Evolutionary conservation across 2,329 filamentous ascomycete species (phyloP), one percentile per base, ranked within the genome.

Genomic region (Colletotrichum simmondsii): DNA sequence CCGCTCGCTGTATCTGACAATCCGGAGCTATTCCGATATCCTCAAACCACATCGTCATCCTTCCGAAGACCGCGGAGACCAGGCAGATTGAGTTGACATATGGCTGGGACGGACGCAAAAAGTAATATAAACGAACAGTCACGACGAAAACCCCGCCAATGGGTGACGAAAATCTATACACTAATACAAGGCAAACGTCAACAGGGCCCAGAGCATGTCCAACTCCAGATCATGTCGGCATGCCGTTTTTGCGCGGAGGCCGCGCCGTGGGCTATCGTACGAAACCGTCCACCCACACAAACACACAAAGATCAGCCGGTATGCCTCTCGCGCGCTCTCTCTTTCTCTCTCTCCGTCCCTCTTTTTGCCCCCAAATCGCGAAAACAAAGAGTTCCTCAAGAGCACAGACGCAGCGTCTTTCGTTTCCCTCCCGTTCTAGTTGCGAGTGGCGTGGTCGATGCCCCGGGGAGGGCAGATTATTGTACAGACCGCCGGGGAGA

Each of bases 141-240:
- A 64, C 58, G 16, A n/a, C 49, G 3, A n/a, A 26, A 30, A 3
- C 19, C 37, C 12, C 28, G 4, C 11, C 37, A 28, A 16, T 32
- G 42, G 52, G 57, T 56, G 56, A 73, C 57, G 58, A 61, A 59
- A 67, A 75, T 83, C 79, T 83, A 81, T 82, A 82, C 80, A 83
- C 78, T 81, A 79, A 75, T 82, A 81, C 80, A 82, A 77, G 76
- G 75, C 71, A 68, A 64, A 26, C n/a, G 35, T 8, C 5, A 24
- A 54, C 72, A 35, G 69, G 53, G 58, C 32, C 64, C 68, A 62
- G 46, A 59, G 57, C 57, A 58, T 62, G 57, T 42, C 64, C 46
- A 24, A 74, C 49, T 70, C 64, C 65, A 56, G 70, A 63, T 65
- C 77, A 75, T 65, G 78, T 77, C 22, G 76, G 76, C 60, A 75